Percentiles rank a stretch among this genome's conserved stretches.
Evolutionary conservation across 352 stramenopile genomes (phyloP).

Genomic region (Phytophthora pini): DNA sequence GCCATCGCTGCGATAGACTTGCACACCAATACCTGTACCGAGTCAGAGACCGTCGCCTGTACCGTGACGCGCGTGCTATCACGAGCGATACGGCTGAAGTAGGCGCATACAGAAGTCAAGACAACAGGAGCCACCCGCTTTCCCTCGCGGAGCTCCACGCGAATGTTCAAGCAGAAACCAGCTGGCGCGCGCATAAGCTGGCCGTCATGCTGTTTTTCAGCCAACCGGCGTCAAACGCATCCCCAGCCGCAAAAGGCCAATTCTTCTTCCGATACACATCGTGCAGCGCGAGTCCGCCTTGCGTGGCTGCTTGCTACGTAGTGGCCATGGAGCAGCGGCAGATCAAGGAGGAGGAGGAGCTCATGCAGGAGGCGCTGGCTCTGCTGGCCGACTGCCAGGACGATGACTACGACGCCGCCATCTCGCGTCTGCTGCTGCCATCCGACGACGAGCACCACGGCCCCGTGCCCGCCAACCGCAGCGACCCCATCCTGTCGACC

Average conservation of each 20-base stretch:
- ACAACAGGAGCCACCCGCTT: slow-evolving; percentile 6
- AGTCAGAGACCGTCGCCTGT: background rate
- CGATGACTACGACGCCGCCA: slow-evolving; percentile 34
- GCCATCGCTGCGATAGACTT: slow-evolving; percentile 9
- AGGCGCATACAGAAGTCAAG: slow-evolving; percentile 11
- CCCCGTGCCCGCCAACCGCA: slow-evolving; percentile 27
- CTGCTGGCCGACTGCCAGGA: slow-evolving; percentile 47
- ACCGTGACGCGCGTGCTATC: slow-evolving; percentile 13
- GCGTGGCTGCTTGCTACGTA: slow-evolving; percentile 23
- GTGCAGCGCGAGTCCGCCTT: slow-evolving; percentile 8
- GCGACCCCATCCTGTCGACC: slow-evolving; percentile 12
- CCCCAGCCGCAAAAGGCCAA: slow-evolving; percentile 6
- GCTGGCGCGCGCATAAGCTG: slow-evolving; percentile 13
- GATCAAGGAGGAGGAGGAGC: slow-evolving; percentile 40
- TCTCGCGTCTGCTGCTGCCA: slow-evolving; percentile 46
- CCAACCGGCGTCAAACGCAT: slow-evolving; percentile 30
- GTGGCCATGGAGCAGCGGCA: slow-evolving; percentile 41
- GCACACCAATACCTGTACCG: no score
- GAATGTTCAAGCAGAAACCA: slow-evolving; percentile 21
- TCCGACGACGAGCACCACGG: slow-evolving; percentile 36
- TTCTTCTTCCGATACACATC: slow-evolving; percentile 28
- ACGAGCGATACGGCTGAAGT: slow-evolving; percentile 4
- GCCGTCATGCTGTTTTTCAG: slow-evolving; percentile 23
- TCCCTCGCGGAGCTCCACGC: background rate
- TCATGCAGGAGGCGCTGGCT: slow-evolving; percentile 54